Percentiles rank a stretch among this genome's conserved stretches.
Evolutionary conservation across 129 eudicot species (phyloP).

Genomic region (Artemisia annua): DNA sequence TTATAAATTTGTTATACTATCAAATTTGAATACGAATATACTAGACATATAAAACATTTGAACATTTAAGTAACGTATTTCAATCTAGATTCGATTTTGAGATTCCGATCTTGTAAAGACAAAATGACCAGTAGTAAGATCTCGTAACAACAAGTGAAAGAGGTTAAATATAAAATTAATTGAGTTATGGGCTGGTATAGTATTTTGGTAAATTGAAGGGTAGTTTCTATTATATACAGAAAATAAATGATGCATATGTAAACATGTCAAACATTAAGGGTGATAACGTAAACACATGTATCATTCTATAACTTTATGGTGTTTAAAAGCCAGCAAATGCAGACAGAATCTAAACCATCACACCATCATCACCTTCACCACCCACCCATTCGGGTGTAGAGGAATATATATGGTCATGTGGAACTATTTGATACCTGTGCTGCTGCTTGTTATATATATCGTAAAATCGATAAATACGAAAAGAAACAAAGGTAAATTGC

Average conservation of each 20-base stretch:
- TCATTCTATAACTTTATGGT: neutral
- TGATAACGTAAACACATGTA: neutral
- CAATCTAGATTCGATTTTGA: too few relatives aligned
- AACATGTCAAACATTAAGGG: constrained; percentile 7
- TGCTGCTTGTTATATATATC: constrained; percentile 26
- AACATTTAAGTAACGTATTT: too few relatives aligned
- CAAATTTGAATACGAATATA: too few relatives aligned
- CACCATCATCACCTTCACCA: neutral
- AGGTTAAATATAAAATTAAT: too few relatives aligned
- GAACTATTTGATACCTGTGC: constrained; percentile 27
- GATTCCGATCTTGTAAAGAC: too few relatives aligned
- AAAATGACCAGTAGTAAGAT: too few relatives aligned
- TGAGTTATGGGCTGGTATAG: too few relatives aligned
- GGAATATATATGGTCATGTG: constrained; percentile 31
- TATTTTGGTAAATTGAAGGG: too few relatives aligned
- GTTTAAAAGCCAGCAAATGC: constrained; percentile 22
- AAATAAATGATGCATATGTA: neutral
- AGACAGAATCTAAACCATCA: constrained; percentile 12
- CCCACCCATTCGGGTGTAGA: neutral
- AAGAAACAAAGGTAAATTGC: constrained; percentile 32
- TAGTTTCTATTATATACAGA: too few relatives aligned
- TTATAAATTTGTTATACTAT: too few relatives aligned
- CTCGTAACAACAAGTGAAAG: too few relatives aligned
- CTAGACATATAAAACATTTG: too few relatives aligned
- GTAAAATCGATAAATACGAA: constrained; percentile 11